phyloP scores from a whole-genome alignment of 768 basidiomycete species.

The Termitomyces sp. region DNA sequence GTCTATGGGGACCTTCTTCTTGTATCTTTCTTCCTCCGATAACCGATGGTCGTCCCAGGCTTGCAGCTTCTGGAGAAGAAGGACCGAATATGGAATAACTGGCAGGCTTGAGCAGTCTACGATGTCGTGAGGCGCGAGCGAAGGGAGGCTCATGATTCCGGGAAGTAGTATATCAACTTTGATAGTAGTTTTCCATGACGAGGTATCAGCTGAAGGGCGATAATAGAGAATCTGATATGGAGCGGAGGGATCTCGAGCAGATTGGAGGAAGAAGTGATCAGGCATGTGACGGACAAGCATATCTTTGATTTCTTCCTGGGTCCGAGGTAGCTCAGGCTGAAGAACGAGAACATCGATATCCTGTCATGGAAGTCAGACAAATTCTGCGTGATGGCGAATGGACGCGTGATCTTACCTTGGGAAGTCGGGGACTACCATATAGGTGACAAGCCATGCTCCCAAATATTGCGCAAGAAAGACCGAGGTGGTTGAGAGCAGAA shows the following conservation, averaged over 20 bases:
- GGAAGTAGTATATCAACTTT: slow-evolving; percentile 19
- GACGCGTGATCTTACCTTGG: slow-evolving; percentile 12
- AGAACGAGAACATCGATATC: slow-evolving; percentile 17
- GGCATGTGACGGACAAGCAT: slow-evolving; percentile 6
- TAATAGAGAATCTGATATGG: slow-evolving; percentile 14
- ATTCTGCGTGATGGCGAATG: background rate
- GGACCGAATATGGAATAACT: slow-evolving; percentile 12
- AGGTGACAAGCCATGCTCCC: slow-evolving; percentile 17
- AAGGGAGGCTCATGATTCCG: slow-evolving; percentile 17
- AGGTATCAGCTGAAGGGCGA: background rate
- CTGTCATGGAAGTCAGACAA: background rate
- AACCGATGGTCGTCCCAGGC: slow-evolving; percentile 18
- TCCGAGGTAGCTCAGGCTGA: background rate
- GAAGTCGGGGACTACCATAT: slow-evolving; percentile 13
- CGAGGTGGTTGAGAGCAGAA: background rate
- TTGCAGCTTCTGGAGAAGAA: slow-evolving; percentile 18
- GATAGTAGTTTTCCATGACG: background rate
- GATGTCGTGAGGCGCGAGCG: background rate
- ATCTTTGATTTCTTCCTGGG: slow-evolving; percentile 12
- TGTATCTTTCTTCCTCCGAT: slow-evolving; percentile 13
- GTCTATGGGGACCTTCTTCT: slow-evolving; percentile 10
- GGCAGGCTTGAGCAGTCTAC: slow-evolving; percentile 9
- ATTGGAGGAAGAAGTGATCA: slow-evolving; percentile 11
- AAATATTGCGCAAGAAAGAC: slow-evolving; percentile 12
- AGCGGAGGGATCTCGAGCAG: slow-evolving; percentile 12